Evolutionary conservation across 345 rosid species (phyloP).

Genomic region (Gossypium australe): DNA sequence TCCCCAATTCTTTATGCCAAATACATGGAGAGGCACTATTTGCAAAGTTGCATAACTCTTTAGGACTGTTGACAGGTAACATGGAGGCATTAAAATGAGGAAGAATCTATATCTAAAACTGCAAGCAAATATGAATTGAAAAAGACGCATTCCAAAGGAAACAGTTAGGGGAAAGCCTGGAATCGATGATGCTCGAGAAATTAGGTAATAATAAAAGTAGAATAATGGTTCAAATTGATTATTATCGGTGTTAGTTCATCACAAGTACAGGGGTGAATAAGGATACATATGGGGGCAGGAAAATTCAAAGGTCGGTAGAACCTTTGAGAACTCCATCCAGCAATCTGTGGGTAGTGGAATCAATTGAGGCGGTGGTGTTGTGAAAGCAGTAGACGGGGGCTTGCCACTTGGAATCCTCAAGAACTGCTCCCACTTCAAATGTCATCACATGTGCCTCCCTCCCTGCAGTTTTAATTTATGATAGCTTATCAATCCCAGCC

Average conservation of each 20-base stretch:
- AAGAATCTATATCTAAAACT: background rate
- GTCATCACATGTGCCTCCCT: slow-evolving; percentile 61
- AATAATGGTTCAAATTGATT: background rate
- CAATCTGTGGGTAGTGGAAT: background rate
- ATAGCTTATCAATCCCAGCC: background rate
- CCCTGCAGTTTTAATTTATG: slow-evolving; percentile 21
- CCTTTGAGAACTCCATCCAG: slow-evolving; percentile 16
- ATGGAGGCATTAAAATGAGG: background rate
- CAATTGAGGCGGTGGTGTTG: background rate
- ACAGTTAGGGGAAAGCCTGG: background rate
- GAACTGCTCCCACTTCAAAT: slow-evolving; percentile 55
- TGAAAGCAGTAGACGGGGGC: slow-evolving; percentile 54
- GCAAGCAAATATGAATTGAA: background rate
- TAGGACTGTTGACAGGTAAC: background rate
- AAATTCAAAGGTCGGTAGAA: background rate
- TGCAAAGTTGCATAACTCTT: too few species aligned
- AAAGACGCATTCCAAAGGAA: background rate
- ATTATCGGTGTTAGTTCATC: background rate
- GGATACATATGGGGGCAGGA: background rate
- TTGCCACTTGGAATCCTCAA: slow-evolving; percentile 58
- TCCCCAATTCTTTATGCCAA: background rate
- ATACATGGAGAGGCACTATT: too few species aligned
- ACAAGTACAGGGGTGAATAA: background rate
- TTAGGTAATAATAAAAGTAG: background rate
- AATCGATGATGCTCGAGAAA: background rate